Base-by-base conservation (phyloP, 2,329 filamentous ascomycete species). In the Tolypocladium sp. region DNA sequence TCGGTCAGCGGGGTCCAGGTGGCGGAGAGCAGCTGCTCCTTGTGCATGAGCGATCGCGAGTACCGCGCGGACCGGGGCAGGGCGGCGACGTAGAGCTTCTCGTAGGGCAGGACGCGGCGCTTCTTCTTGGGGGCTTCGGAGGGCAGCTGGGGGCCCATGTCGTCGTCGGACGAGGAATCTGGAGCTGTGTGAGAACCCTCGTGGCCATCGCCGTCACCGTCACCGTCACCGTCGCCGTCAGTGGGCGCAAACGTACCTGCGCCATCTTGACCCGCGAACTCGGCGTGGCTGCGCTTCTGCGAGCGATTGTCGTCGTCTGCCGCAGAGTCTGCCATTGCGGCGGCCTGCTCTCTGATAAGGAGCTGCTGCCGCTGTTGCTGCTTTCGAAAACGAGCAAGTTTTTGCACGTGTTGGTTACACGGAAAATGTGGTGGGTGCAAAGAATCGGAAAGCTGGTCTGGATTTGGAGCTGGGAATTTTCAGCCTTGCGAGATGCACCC, bases 21-120 rank as follows among this genome's bases (percentile, higher is more conserved):
- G 63, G 91, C 84, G 68, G 92, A 97, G 59, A 89, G 84, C 56
- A 99, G 77, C 75, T 96, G 92, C 66, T 99, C 94, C 76, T 93
- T 92, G 82, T 99, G 94, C 95, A 99, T 99, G 69, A 99, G 80
- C 53, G 94, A 97, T 70, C 92, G 96, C 60, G 90, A 96, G 76
- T 99, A 99, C 53, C 91, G 88, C 42, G 81, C 69, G 25, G 91
- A 90, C 56, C 84, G 84, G 5, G 94, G 94, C 42, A 99, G 82
- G 44, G 94, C 93, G 60, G 91, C 90, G 63, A 97, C 79, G 75
- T 97, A 97, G 68, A 97, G 86, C 73, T 94, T 96, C 76, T 97
- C 93, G 77, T 97, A 93, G 2, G 91, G 91, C 2, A 99, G 85
- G 67, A 90, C 90, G 67, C 92, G 85, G 63, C 90, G 87, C 77